Base-by-base conservation (phyloP, 441 rosid genomes). In the Jatropha multifida region DNA sequence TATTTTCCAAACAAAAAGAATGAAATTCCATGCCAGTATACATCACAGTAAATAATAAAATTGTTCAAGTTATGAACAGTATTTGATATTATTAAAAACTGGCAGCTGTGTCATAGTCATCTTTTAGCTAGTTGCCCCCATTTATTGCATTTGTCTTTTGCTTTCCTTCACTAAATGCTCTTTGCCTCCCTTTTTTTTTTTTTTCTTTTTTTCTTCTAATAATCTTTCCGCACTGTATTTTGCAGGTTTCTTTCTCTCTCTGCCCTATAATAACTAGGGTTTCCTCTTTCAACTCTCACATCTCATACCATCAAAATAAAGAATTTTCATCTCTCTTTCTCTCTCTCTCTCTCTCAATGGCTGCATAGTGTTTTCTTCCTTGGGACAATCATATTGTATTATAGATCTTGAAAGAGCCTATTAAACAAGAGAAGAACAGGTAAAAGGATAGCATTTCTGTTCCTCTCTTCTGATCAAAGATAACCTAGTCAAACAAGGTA, bases 201-300 rank as follows among this genome's bases (percentile, higher is more conserved):
- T 42, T 42, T 42, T 88, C 86, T 65, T 76, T 77, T 74, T 76
- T 76, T 78, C 74, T 80, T 26, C 20, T 41, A 52, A 69, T 68
- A 78, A 54, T 78, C 74, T 64, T 64, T 61, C 78, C 70, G 78
- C 76, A 71, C 87, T 81, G 89, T 80, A 52, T 83, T 52, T 67
- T 84, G 86, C 86, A 83, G 88, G 69, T 66, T 69, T 72, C 71
- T 37, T 75, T 76, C 70, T 77, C 81, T 75, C 67, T 75, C 77
- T 66, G 58, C 75, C 82, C 83, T 75, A 78, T 82, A 82, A 71
- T 56, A 56, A 56, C 82, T 85, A 86, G 92, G 90, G 86, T 85
- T 84, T 79, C 62, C 73, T 72, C 82, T 69, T 48, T 72, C 41
- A 76, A 80, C 80, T 83, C 83, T 81, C 79, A 76, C 78, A 79